Percentiles rank a stretch among this genome's conserved stretches.
These are phyloP conservation scores for Mycena kentingensis DNA, from an alignment of 768 basidiomycete genomes.

Conservation along the genomic window DNA sequence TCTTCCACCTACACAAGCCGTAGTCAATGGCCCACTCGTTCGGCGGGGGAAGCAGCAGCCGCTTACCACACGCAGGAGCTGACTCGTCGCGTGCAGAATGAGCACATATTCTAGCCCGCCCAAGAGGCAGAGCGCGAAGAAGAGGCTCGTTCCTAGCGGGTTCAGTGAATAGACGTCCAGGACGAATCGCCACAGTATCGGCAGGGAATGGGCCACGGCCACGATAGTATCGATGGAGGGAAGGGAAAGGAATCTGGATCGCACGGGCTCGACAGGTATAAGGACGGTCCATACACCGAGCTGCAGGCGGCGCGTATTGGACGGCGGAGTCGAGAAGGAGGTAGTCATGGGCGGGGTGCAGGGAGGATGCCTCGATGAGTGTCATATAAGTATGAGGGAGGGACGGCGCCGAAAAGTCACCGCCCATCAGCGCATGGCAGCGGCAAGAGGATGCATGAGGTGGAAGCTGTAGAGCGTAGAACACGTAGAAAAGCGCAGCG, in stretches of 20 bases:
- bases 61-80: slow-evolving; percentile 6
- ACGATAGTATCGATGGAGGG: slow-evolving; percentile 4
- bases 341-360: slow-evolving; percentile 2
- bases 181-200: slow-evolving; percentile 8
- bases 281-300: slow-evolving; percentile 20
- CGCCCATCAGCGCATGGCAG: no score
- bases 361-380: no score
- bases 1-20: slow-evolving; percentile 9
- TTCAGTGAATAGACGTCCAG: slow-evolving; percentile 5
- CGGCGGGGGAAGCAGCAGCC: background rate
- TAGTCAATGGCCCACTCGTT: background rate
- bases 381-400: no score
- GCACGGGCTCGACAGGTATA: background rate
- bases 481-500: no score
- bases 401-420: no score
- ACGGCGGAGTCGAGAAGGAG: slow-evolving; percentile 9
- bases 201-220: background rate
- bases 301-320: slow-evolving; percentile 10
- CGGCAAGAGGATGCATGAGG: no score
- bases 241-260: background rate
- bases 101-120: slow-evolving; percentile 7
- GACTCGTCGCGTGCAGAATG: slow-evolving; percentile 6
- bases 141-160: background rate
- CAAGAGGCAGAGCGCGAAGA: slow-evolving; percentile 11
- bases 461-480: no score